Conservation (phyloP, 179 eudicot genomes). For the Dionaea muscipula region DNA sequence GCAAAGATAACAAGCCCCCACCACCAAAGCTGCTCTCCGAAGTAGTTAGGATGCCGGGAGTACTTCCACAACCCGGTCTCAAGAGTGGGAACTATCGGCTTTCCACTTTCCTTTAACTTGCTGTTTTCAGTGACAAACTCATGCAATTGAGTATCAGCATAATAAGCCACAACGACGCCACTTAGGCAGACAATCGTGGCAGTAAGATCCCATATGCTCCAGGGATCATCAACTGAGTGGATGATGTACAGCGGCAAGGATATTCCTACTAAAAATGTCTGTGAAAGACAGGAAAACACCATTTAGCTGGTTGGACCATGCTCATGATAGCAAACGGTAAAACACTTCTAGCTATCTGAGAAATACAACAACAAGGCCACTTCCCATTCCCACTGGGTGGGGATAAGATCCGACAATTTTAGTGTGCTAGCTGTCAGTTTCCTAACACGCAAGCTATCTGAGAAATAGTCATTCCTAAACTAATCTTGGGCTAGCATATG, state of each 20-base stretch:
- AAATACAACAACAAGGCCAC: too few species aligned
- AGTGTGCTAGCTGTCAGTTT: too few species aligned
- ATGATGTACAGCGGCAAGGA: slow-evolving; percentile 63
- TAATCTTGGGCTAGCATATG: too few species aligned
- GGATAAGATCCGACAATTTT: too few species aligned
- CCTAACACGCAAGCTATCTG: too few species aligned
- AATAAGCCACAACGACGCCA: slow-evolving; percentile 52
- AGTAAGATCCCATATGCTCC: slow-evolving; percentile 48
- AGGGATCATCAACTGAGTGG: slow-evolving; percentile 46
- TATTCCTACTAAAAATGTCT: slow-evolving; percentile 65
- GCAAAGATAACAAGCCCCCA: slow-evolving; percentile 78
- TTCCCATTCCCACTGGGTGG: too few species aligned
- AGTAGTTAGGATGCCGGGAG: slow-evolving; percentile 88
- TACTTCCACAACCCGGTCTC: slow-evolving; percentile 75
- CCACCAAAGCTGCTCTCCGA: slow-evolving; percentile 99
- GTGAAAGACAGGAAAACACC: slow-evolving; percentile 8
- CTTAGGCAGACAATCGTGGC: slow-evolving; percentile 47
- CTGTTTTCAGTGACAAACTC: slow-evolving; percentile 38
- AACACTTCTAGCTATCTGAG: too few species aligned
- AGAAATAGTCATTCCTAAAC: too few species aligned
- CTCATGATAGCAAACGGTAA: too few species aligned
- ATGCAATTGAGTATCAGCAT: slow-evolving; percentile 76
- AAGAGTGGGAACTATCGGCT: slow-evolving; percentile 39
- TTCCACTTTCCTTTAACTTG: slow-evolving; percentile 37
- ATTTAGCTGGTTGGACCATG: too few species aligned